A percentile compares a stretch with the other conserved stretches of the same genome.
Conservation (phyloP, 225 moss, liverwort and hornwort species). For the Pseudoscleropodium purum region DNA sequence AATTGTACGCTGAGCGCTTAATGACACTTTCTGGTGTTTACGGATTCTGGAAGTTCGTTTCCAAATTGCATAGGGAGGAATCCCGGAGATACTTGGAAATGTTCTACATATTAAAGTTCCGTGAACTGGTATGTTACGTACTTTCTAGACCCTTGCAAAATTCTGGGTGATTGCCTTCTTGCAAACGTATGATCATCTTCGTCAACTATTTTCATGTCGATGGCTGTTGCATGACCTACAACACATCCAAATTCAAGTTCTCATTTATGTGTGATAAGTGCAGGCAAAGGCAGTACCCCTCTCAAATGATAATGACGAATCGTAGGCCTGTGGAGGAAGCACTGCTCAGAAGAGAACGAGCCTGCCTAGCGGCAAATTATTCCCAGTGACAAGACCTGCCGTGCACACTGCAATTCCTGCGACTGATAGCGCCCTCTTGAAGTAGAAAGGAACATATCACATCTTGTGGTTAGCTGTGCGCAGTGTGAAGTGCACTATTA, state of each 20-base stretch:
- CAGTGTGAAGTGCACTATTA: neutral
- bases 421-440: neutral
- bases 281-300: slow-evolving; percentile 72
- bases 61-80: slow-evolving; percentile 58
- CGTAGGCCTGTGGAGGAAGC: neutral
- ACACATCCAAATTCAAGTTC: neutral
- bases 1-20: slow-evolving; percentile 62
- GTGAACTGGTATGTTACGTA: slow-evolving; percentile 40
- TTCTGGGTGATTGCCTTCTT: neutral
- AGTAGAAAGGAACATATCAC: neutral
- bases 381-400: neutral
- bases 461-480: neutral
- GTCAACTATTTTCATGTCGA: neutral
- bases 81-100: slow-evolving; percentile 68
- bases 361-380: neutral
- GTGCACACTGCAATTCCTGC: neutral
- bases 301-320: slow-evolving; percentile 17
- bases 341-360: neutral
- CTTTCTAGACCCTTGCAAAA: neutral
- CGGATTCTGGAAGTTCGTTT: slow-evolving; percentile 79
- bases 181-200: neutral
- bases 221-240: neutral
- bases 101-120: slow-evolving; percentile 69
- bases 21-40: slow-evolving; percentile 72
- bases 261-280: neutral